Evolutionary conservation across 1,284 basidiomycete genomes (phyloP), one percentile per base, ranked within the genome.

Genomic region (Puccinia horiana): DNA sequence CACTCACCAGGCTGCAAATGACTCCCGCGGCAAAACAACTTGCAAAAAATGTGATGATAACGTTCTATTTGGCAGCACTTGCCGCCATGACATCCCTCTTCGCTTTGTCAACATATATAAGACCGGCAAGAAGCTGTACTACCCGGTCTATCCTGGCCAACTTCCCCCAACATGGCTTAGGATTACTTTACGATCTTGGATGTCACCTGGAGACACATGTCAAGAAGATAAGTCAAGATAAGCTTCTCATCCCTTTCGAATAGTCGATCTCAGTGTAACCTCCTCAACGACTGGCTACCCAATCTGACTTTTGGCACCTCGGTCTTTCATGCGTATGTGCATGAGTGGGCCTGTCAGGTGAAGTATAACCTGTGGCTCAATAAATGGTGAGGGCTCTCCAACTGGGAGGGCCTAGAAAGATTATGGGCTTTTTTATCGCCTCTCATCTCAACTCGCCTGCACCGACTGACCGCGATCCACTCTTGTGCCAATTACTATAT

Each of bases 141-240:
- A 65, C 29, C 29, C 61, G 4, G 37, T 65, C 29, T 11, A 65
- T 65, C 29, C 26, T 65, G 2, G 26, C 18, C 23, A 32, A 37
- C 32, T 69, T 69, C 44, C 65, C 65, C 44, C 12, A 37, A 37
- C 37, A 37, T 9, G 23, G 29, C 32, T 37, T 69, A 12, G 65
- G 65, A 9, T 3, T 32, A 12, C 44, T 69, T 23, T 69, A 69
- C 32, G 65, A 69, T 29, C 35, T 69, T 16, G 65, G 65, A 14
- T 69, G 65, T 37, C 65, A 69, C 37, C 65, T 69, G 20, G 65
- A 69, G 23, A n/a, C 44, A 18, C 65, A 69, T 69, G 23, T 69
- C 18, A 44, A 29, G 44, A 69, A 69, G 44, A 32, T 69, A 4
- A 65, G 61, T 65, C n/a, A 47, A n/a, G n/a, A n/a, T n/a, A n/a